Percentiles rank a stretch among this genome's conserved stretches.
Evolutionary conservation across 345 rosid species (phyloP).

Genomic region (Salix suchowensis): DNA sequence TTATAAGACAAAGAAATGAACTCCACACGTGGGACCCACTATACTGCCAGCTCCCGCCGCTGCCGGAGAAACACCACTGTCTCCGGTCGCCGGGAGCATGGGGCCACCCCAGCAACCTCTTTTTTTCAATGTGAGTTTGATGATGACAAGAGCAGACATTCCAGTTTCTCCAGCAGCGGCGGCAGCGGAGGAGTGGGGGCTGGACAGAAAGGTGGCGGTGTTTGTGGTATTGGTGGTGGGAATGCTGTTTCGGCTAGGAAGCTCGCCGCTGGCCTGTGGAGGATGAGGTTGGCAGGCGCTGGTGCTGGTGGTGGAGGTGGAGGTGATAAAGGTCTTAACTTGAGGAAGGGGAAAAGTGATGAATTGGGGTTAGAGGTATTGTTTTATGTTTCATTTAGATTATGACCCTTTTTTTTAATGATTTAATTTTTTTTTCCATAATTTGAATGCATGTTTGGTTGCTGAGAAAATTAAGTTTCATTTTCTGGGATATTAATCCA

Average conservation of each 20-base stretch:
- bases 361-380: constrained; percentile 15
- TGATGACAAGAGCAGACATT: neutral
- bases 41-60: constrained; percentile 2
- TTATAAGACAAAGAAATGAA: constrained; percentile 11
- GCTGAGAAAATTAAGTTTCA: neutral
- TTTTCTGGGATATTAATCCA: neutral
- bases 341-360: constrained; percentile 14
- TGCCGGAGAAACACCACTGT: neutral
- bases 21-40: constrained; percentile 9
- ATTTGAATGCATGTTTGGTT: neutral
- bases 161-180: neutral
- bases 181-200: neutral
- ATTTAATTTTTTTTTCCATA: no score
- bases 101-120: constrained; percentile 15
- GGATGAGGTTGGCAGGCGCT: constrained; percentile 1
- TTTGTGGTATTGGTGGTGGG: neutral
- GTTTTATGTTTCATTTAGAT: neutral
- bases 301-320: constrained; percentile 3
- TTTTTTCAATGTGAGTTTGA: constrained; percentile 16
- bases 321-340: neutral
- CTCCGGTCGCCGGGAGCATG: constrained; percentile 3
- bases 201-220: neutral
- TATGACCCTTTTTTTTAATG: neutral
- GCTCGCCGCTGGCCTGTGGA: constrained; percentile 37
- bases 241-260: constrained; percentile 31